These are phyloP conservation scores for Leccinum pachyderme DNA, from an alignment of 1,284 basidiomycete species.

Conservation along the genomic window DNA sequence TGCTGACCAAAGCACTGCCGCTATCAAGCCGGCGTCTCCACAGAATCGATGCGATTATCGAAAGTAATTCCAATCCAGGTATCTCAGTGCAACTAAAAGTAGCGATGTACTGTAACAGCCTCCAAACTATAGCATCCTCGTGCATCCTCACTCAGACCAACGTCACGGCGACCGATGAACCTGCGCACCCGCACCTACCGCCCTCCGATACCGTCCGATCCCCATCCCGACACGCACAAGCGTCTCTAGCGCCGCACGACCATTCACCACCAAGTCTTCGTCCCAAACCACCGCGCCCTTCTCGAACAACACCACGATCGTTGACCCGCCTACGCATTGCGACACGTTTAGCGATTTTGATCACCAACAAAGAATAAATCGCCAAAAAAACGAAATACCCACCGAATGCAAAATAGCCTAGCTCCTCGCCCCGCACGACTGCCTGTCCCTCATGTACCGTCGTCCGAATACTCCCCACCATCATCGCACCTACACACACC, in stretches of 20 bases:
- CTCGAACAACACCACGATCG: slow-evolving; percentile 86
- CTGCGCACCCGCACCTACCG: not conserved
- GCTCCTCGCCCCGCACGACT: slow-evolving; percentile 83
- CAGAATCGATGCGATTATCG: not conserved
- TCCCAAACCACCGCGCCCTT: slow-evolving; percentile 84
- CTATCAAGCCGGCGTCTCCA: no score
- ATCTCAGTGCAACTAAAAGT: not conserved
- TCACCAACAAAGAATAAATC: not conserved
- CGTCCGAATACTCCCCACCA: slow-evolving; percentile 87
- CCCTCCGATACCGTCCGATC: slow-evolving; percentile 51
- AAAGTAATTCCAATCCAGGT: not conserved
- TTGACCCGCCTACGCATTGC: slow-evolving; percentile 69
- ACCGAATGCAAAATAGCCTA: slow-evolving; percentile 95
- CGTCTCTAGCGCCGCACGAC: slow-evolving; percentile 81
- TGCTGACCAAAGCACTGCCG: not conserved
- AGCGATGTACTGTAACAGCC: not conserved
- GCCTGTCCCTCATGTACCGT: slow-evolving; percentile 82
- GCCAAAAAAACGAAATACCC: slow-evolving; percentile 26
- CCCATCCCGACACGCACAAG: slow-evolving; percentile 87
- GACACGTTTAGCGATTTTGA: not conserved
- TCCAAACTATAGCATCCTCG: not conserved
- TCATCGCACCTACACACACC: slow-evolving; percentile 91
- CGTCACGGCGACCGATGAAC: slow-evolving; percentile 5
- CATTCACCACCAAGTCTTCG: slow-evolving; percentile 85
- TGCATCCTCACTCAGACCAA: not conserved